Base-by-base conservation (phyloP, 495 filamentous ascomycete species). In the Elasticomyces elasticus region DNA sequence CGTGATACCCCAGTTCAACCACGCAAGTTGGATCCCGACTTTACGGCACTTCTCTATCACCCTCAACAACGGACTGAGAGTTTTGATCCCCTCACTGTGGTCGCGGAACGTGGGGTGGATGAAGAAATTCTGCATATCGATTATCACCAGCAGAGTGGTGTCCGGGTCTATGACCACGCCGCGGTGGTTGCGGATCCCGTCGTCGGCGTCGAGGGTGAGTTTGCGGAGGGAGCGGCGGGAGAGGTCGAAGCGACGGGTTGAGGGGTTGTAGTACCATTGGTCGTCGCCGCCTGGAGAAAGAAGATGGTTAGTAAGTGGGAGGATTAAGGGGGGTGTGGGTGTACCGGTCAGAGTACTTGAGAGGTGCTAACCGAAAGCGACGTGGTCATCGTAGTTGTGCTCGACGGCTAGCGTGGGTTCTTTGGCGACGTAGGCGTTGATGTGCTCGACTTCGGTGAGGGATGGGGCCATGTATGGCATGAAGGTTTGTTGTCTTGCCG, bases 91-190 rank as follows among this genome's bases (percentile, higher is more conserved):
- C 26, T 43, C 37, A 12, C n/a, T 37, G 31, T 62, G 60, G 41
- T 62, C 51, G 48, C 60, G 56, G 46, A 49, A 55, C 15, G 23
- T 13, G 15, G 60, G 60, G 38, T 60, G 55, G 22, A 64, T 51
- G 43, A 64, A 64, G 55, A 58, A 61, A 31, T 62, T 64, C 49
- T 64, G 62, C 59, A 64, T 64, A 47, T 64, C 59, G 40, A 64
- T 56, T 27, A 64, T 50, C 27, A 61, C 50, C 12, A 64, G 59
- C 27, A 59, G 60, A 12, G 59, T 62, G 50, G 49, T 55, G 1
- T 58, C 47, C 15, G 59, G 59, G 38, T 66, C 62, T 30, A 64
- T 62, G 48, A 60, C 48, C 53, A 62, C 64, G 26, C 64, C 62
- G 45, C 54, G 52, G 51, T 66, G 62, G 45, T 66, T 62, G 28